These are phyloP conservation scores for Diplogelasinospora grovesii DNA, from an alignment of 495 filamentous ascomycete genomes.

Conservation along the genomic window DNA sequence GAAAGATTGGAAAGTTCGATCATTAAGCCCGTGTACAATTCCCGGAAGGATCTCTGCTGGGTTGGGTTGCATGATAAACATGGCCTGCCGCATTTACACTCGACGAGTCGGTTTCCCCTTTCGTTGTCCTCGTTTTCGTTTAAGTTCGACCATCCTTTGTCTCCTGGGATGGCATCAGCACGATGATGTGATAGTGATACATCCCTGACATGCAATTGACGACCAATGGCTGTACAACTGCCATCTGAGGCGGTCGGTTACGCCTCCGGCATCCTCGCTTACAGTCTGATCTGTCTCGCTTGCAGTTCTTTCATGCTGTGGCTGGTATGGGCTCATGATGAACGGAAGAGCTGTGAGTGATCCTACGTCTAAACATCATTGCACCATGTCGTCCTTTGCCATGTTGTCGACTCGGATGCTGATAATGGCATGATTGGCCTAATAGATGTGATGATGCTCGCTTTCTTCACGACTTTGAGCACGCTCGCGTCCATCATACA, in stretches of 20 bases:
- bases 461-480: constrained; percentile 30
- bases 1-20: too few species aligned
- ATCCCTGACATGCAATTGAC: too few species aligned
- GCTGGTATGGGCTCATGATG: constrained; percentile 38
- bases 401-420: neutral
- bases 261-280: constrained; percentile 33
- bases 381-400: neutral
- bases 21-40: too few species aligned
- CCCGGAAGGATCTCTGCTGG: too few species aligned
- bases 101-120: too few species aligned
- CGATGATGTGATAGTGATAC: too few species aligned
- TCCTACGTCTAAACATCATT: too few species aligned
- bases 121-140: too few species aligned
- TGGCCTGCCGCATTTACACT: constrained; percentile 1
- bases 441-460: constrained; percentile 43
- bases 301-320: constrained; percentile 30
- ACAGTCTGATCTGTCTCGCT: constrained; percentile 34
- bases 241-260: constrained; percentile 31
- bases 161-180: too few species aligned
- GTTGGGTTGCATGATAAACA: constrained; percentile 1
- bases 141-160: too few species aligned
- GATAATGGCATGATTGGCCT: neutral
- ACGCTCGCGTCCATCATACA: constrained; percentile 38
- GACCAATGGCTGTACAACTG: constrained; percentile 38
- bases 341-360: constrained; percentile 43